Evolutionary conservation across 305 asterid genomes (phyloP).

Genomic region (Fraxinus latifolia): DNA sequence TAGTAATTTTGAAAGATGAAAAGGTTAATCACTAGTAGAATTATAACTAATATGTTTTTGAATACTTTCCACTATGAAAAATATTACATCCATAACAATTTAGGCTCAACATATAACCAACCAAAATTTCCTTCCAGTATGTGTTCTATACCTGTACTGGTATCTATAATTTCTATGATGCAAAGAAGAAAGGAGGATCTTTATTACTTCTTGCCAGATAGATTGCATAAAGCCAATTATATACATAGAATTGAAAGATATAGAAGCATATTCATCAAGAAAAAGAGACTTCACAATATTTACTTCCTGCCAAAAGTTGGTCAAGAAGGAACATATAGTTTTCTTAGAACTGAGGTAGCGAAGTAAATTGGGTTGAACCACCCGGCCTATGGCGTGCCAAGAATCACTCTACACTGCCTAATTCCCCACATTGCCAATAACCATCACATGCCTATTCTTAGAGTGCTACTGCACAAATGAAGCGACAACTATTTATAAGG

Average conservation of each 20-base stretch:
- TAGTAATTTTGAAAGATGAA: background rate
- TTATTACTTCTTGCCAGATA: background rate
- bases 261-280: background rate
- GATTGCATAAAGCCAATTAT: background rate
- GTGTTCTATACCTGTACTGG: background rate
- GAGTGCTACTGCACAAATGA: background rate
- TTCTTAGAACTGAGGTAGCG: background rate
- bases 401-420: background rate
- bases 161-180: background rate
- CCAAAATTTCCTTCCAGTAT: background rate
- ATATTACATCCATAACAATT: background rate
- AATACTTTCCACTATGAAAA: background rate
- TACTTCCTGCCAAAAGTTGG: background rate
- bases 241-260: background rate
- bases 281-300: background rate
- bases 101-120: background rate
- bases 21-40: background rate
- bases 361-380: background rate
- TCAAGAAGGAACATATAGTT: background rate
- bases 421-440: background rate
- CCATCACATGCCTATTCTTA: background rate
- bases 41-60: background rate
- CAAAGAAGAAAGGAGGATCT: background rate
- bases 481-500: background rate
- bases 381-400: background rate